These are phyloP conservation scores for Rosa hybrid DNA, from an alignment of 331 rosid genomes.

Conservation along the genomic window DNA sequence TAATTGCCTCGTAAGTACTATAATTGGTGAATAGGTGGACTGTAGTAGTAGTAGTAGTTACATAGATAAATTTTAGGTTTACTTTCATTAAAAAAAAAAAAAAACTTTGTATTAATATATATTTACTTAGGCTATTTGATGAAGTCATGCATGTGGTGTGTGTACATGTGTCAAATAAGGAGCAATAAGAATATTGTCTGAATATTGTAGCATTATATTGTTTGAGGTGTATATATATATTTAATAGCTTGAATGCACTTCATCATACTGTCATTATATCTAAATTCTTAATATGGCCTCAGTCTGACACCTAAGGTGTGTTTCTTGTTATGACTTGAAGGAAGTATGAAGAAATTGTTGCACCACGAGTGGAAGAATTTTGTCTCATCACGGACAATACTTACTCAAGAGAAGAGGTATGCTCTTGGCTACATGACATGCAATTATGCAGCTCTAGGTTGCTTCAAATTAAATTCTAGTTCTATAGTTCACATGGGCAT, in stretches of 20 bases:
- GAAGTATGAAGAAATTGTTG: slow-evolving; percentile 90
- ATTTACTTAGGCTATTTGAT: not conserved
- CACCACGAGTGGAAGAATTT: slow-evolving; percentile 84
- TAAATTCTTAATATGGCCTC: slow-evolving; percentile 11
- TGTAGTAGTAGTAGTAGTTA: slow-evolving; percentile 8
- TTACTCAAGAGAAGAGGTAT: slow-evolving; percentile 81
- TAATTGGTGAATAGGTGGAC: slow-evolving; percentile 15
- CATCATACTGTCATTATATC: slow-evolving; percentile 8
- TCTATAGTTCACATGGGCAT: not conserved
- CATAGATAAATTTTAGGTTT: slow-evolving; percentile 4
- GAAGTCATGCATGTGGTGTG: not conserved
- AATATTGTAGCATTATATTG: not conserved
- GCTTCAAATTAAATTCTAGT: not conserved
- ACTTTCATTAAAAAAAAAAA: not conserved
- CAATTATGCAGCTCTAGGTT: not conserved
- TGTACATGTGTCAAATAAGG: not conserved
- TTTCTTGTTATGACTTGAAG: slow-evolving; percentile 49
- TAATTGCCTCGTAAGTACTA: slow-evolving; percentile 85
- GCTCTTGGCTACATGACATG: slow-evolving; percentile 18
- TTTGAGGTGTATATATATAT: not conserved
- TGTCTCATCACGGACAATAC: slow-evolving; percentile 90
- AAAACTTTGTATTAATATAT: not conserved
- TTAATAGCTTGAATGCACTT: slow-evolving; percentile 11
- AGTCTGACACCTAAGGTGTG: slow-evolving; percentile 31
- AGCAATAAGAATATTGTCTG: not conserved